Base-by-base conservation (phyloP, 1,284 basidiomycete genomes). In the Omphalotus olearius region DNA sequence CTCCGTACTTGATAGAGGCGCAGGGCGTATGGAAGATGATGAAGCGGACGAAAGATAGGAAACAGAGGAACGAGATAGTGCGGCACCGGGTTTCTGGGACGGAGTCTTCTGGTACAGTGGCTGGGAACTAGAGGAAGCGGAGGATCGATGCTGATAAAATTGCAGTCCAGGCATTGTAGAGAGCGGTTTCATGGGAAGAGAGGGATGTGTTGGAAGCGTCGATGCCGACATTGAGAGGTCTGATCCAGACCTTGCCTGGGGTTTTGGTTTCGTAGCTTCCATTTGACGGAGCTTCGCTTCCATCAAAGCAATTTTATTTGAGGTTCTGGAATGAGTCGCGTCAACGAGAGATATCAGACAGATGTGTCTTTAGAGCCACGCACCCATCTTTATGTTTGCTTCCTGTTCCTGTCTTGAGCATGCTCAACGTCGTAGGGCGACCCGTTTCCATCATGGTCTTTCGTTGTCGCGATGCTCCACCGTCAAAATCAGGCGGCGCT, bases 281-380 rank as follows among this genome's bases (percentile, higher is more conserved):
- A 97, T 82, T 56, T 91, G 81, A 7, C 83, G 80, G 17, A 98
- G 74, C 67, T 98, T 98, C 4, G 95, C 95, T 67, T 98, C 96
- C 79, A 98, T 88, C 56, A 88, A 83, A 1, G 93, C 93, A 60
- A 98, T 98, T 70, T 97, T 97, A 57, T 85, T 85, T 45, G 82
- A 75, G 1, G 91, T 93, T 51, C 91, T 93, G 59, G 16, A 16
- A 17, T 14, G 25, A 2, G 25, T 47, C 26, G 14, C 35, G 53
- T 56, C 43, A 56, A 40, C 36, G 14, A 52, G 40, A 25, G 28
- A 33, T 35, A 42, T 17, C 6, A 13, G 28, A 45, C 45, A 36
- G 40, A 50, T 33, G 26, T 5, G 17, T 38, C 6, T 9, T 9
- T 23, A 50, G 16, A 3, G 11, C 7, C n/a, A 72, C 80, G 60